Base-by-base conservation (phyloP, 371 early-diverging fungal species). In the Mortierella sp. region DNA sequence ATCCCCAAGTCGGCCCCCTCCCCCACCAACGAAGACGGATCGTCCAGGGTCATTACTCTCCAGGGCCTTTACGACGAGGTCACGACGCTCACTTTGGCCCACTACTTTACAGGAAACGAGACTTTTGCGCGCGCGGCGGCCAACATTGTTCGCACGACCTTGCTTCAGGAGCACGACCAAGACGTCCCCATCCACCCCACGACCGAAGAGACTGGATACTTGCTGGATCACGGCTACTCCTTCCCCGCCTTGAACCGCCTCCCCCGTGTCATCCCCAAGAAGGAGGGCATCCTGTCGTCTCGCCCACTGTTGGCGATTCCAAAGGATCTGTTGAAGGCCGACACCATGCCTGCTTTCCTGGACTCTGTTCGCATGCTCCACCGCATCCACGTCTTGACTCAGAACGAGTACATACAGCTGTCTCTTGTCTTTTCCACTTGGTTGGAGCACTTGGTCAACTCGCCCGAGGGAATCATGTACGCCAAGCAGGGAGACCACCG, bases 401-500 rank as follows among this genome's bases (percentile, higher is more conserved):
- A 94, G 58, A 92, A 91, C 78, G 94, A 94, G 84, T 94, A 90
- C 65, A 85, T 91, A n/a, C 90, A 93, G 58, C 80, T 94, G 3
- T 89, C 89, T 35, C 89, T 89, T 11, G 90, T 91, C 56, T 89
- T 91, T 43, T 91, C 93, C 1, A 90, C 92, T 44, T 91, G 92
- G 73, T 72, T 94, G 73, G 93, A 93, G 75, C 90, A 91, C 51
- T 81, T 93, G 29, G 88, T 94, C 32, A 93, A 92, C 72, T 91
- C 91, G 0, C 92, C 93, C 1, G 91, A 93, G 29, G 93, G 93
- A 11, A 91, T 93, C 70, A 85, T 90, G 78, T 89, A 90, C 35
- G 92, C 93, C 32, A 92, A 92, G 60, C 89, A 92, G 87, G 90
- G 93, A 10, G 93, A 94, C 80, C 93, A 94, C 75, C 91, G 93